phyloP scores from a whole-genome alignment of 2,329 filamentous ascomycete genomes.

The Macrophomina phaseolina region DNA sequence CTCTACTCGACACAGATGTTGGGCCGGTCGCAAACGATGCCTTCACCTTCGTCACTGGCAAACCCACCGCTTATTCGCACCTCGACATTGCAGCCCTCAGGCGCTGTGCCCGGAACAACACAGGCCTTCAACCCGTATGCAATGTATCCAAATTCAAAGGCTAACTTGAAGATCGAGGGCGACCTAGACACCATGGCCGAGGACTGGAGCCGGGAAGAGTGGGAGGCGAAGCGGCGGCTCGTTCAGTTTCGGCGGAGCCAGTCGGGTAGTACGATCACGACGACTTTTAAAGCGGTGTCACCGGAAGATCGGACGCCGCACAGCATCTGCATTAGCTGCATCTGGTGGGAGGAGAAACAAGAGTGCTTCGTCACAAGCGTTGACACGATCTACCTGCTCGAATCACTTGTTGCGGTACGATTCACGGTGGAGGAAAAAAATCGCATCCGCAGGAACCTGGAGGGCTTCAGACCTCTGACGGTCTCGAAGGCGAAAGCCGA shows the following conservation, averaged over 20 bases:
- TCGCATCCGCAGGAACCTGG: constrained; percentile 90
- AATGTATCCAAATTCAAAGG: constrained; percentile 79
- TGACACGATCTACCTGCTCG: constrained; percentile 93
- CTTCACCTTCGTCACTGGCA: constrained; percentile 52
- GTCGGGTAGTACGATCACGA: constrained; percentile 78
- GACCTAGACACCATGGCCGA: constrained; percentile 84
- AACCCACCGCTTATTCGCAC: constrained; percentile 67
- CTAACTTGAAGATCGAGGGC: constrained; percentile 81
- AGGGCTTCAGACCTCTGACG: constrained; percentile 89
- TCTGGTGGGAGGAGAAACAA: constrained; percentile 90
- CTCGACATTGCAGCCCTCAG: constrained; percentile 66
- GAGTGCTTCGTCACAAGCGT: constrained; percentile 96
- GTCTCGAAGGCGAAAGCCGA: constrained; percentile 92
- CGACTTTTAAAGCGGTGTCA: constrained; percentile 79
- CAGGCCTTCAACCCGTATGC: constrained; percentile 72
- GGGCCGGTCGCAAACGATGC: constrained; percentile 50
- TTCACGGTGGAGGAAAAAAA: constrained; percentile 99
- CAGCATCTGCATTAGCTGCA: constrained; percentile 95
- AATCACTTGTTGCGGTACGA: constrained; percentile 82
- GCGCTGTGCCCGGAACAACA: constrained; percentile 29
- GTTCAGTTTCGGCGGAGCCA: constrained; percentile 89
- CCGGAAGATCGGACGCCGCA: constrained; percentile 79
- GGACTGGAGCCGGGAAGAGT: constrained; percentile 83
- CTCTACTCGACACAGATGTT: constrained; percentile 29
- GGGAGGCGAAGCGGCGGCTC: constrained; percentile 77